Percentiles rank a stretch among this genome's conserved stretches.
Conservation (phyloP, 306 rosid species). For the Castanopsis chinensis region DNA sequence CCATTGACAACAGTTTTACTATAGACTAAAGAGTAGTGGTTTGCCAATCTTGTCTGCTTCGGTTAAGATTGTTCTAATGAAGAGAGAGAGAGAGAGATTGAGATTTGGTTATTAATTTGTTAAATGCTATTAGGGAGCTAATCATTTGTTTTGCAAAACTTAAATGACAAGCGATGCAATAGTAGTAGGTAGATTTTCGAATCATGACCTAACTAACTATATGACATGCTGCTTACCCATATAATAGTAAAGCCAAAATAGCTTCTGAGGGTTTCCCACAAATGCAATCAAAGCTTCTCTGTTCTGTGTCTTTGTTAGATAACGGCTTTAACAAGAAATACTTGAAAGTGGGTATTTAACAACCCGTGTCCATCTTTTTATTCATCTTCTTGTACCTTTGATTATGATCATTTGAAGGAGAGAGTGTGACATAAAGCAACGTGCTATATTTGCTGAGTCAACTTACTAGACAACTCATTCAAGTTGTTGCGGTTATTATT, state of each 20-base stretch:
- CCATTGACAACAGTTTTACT: too few relatives aligned
- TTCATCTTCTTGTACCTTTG: background rate
- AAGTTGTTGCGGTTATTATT: background rate
- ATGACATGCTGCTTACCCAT: constrained; percentile 62
- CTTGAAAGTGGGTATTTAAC: constrained; percentile 27
- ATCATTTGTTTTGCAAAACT: constrained; percentile 37
- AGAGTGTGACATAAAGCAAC: constrained; percentile 2
- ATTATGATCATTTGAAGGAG: background rate
- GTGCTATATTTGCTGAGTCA: background rate
- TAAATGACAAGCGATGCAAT: constrained; percentile 50
- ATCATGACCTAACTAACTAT: constrained; percentile 65
- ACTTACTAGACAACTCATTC: background rate
- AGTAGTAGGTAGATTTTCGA: constrained; percentile 41
- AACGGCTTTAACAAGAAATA: constrained; percentile 42
- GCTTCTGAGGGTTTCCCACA: background rate
- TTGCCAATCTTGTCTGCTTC: constrained; percentile 29
- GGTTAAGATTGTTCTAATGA: constrained; percentile 36
- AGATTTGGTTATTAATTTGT: constrained; percentile 14
- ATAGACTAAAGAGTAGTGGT: constrained; percentile 8
- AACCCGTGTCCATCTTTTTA: constrained; percentile 1
- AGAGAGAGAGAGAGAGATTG: constrained; percentile 6
- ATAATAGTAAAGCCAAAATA: background rate
- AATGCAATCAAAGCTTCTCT: constrained; percentile 17
- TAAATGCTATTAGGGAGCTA: constrained; percentile 32
- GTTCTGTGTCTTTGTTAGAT: constrained; percentile 25